Base-by-base conservation (phyloP, 495 filamentous ascomycete genomes). In the Annulohypoxylon nitens region DNA sequence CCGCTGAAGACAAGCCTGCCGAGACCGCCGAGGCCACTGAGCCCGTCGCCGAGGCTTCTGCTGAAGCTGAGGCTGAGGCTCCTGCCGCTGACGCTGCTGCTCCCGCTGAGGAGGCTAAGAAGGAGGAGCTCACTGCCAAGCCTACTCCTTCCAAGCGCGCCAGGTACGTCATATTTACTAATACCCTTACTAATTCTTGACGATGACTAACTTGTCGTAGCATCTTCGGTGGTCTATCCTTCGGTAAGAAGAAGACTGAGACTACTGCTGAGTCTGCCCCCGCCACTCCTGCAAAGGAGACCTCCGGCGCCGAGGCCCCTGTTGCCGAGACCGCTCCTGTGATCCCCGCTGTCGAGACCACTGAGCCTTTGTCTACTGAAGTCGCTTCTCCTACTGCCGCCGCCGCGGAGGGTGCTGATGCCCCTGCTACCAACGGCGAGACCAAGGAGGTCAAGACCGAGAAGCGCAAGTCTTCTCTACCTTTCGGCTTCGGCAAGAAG, bases 391-490 rank as follows among this genome's bases (percentile, higher is more conserved):
- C 86, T 41, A 77, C 82, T 41, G 78, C 82, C 36, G 81, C 75
- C 62, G 60, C 83, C 34, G 74, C 81, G 34, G 83, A 85, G 78
- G 79, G 79, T 1, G 73, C 80, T 23, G 86, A 86, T 73, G 78
- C 66, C 12, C 77, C 81, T 39, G 79, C 83, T 65, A 81, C 83
- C 78, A 83, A 86, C 76, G 81, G 84, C 50, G 87, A 87, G 78
- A 77, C 85, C 66, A 84, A 84, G 75, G 84, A 88, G 72, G 78
- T 81, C 51, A 85, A 88, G 85, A 74, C 59, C 61, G 86, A 88
- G 68, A 88, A 88, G 82, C 85, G 86, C 75, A 89, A 88, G 82
- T 86, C 85, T 70, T 84, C 84, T 3, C 78, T 87, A 0, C 87
- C 87, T 39, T 89, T 87, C 72, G 78, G 76, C 78, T 85, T 88